Conservation (phyloP, 257 asterid genomes). For the Nicotiana undulata region DNA sequence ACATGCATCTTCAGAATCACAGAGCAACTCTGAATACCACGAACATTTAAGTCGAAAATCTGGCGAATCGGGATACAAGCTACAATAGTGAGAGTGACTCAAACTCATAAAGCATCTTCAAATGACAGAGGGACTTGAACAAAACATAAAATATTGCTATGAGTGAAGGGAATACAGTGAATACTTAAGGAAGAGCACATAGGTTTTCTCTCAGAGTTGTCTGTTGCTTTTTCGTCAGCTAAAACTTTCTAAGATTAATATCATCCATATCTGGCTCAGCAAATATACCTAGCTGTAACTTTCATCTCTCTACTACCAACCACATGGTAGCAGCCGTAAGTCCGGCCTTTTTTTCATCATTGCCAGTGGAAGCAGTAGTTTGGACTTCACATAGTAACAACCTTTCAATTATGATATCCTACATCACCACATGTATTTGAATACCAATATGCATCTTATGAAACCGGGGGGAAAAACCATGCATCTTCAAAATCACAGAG, state of each 20-base stretch:
- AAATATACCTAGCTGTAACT: constrained; percentile 30
- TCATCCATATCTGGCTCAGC: constrained; percentile 16
- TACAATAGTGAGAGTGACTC: background rate
- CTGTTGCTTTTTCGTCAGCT: no score
- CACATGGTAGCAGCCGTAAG: no score
- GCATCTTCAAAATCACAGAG: background rate
- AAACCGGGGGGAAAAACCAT: background rate
- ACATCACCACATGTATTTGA: background rate
- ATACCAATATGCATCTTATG: background rate
- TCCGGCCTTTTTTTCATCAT: no score
- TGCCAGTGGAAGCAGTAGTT: no score
- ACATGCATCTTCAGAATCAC: background rate
- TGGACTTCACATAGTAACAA: background rate
- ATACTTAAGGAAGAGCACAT: background rate
- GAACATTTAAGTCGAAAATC: background rate
- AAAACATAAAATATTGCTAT: background rate
- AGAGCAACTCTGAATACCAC: background rate
- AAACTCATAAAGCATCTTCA: background rate
- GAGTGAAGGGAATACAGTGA: background rate
- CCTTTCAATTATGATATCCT: background rate
- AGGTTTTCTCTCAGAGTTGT: no score
- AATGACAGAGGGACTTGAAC: background rate
- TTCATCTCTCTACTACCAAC: no score
- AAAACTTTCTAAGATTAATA: background rate
- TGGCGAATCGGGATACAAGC: background rate